Base-by-base conservation (phyloP, 768 basidiomycete genomes). In the Psilocybe azurescens region DNA sequence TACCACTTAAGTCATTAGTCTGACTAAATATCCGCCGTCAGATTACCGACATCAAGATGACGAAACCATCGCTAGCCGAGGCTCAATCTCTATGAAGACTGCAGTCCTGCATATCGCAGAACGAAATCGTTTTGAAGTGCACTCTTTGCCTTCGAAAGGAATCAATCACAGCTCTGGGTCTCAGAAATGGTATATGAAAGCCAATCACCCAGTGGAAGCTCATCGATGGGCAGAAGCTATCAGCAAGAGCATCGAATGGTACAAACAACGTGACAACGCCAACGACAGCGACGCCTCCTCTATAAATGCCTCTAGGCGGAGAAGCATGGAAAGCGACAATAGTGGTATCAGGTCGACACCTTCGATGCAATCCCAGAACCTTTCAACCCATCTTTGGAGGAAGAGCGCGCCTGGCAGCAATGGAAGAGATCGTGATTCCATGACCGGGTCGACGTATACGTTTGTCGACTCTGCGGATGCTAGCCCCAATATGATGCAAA, bases 31-130 rank as follows among this genome's bases (percentile, higher is more conserved):
- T 10, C 49, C 16, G 20, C 18, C n/a, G 2, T 2, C 60, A 85
- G 91, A 94, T 73, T 97, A 93, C 71, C 89, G 91, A 16, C 89
- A 91, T 66, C 92, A 95, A 70, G 93, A 94, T 65, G 96, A 98
- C 70, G 95, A 98, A 75, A 84, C 85, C 7, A 79, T 95, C 32
- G 88, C 94, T 0, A 89, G 89, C 52, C 84, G 96, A 18, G 96
- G 96, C 0, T 90, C 94, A 0, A 95, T 98, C 65, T 86, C 90
- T 2, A 92, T 97, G 89, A 89, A 87, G 67, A 89, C 83, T 0
- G 95, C 94, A 0, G 75, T 82, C 4, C 75, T 95, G 18, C 89
- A 86, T 67, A 64, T 79, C 16, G 79, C 84, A 6, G 88, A 91
- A 63, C 85, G 88, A 53, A 79, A 88, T 18, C 88, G 93, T 13